phyloP scores from a whole-genome alignment of 352 stramenopile species.

The Pythium insidiosum region DNA sequence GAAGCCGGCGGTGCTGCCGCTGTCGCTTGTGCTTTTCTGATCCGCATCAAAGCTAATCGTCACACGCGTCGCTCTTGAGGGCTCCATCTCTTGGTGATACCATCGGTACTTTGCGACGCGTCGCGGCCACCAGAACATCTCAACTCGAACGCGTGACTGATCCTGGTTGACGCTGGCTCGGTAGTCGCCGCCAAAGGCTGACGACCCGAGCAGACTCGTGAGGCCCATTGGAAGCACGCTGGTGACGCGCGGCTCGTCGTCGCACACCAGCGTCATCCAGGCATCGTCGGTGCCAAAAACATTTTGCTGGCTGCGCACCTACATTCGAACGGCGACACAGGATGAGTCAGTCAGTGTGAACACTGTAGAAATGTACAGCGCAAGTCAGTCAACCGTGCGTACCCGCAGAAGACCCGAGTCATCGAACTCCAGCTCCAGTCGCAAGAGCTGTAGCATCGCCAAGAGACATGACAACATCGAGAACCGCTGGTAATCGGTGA shows the following conservation, averaged over 20 bases:
- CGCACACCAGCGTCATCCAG: slow-evolving; percentile 30
- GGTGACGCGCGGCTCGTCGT: slow-evolving; percentile 9
- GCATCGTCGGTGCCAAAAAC: slow-evolving; percentile 12
- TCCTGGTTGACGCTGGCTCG: background rate
- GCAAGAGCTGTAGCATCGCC: too few species aligned
- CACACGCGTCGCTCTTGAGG: too few species aligned
- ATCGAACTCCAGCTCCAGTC: too few species aligned
- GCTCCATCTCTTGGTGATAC: too few species aligned
- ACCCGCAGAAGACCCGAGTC: too few species aligned
- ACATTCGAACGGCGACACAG: background rate
- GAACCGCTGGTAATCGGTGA: too few species aligned
- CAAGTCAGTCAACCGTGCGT: too few species aligned
- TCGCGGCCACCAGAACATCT: slow-evolving; percentile 11
- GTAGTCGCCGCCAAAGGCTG: slow-evolving; percentile 9
- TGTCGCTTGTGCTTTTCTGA: too few species aligned
- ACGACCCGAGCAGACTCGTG: slow-evolving; percentile 3
- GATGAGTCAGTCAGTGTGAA: background rate
- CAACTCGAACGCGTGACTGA: background rate
- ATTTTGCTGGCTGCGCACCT: slow-evolving; percentile 21
- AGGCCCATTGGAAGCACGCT: slow-evolving; percentile 4
- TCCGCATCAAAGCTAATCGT: too few species aligned
- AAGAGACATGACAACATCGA: too few species aligned
- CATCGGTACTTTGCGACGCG: background rate
- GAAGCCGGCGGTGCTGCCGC: too few species aligned
- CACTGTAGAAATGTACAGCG: background rate